Evolutionary conservation across 768 basidiomycete species (phyloP), one percentile per base, ranked within the genome.

Genomic region (Hysterangium stoloniferum): DNA sequence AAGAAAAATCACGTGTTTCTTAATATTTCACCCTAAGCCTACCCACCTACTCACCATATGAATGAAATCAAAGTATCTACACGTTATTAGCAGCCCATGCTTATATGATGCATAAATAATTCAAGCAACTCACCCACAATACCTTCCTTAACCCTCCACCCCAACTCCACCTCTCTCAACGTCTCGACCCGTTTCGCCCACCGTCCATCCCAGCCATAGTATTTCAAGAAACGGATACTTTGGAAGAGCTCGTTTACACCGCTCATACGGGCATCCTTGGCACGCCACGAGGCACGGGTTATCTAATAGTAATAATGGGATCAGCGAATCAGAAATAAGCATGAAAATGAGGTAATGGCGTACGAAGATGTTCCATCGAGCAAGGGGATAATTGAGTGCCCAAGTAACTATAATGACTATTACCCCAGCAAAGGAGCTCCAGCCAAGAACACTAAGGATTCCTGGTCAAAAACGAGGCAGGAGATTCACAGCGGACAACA

Each of bases 211-310:
- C 84, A 84, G 11, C 83, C 82, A 59, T 85, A 86, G 60, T 79
- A 84, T 60, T 86, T 86, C 52, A 86, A 64, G 60, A 84, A 84
- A 11, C 80, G 72, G 51, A 85, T 78, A 54, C 82, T 84, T 60
- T 85, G 82, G 57, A 89, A 73, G 1, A 89, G 68, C 59, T 89
- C 88, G 56, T 85, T 86, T 48, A 88, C 83, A 6, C 77, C 66
- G 52, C 71, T 77, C 77, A 88, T 86, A 22, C 86, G 68, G 17
- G 62, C 64, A 61, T 91, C 88, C 51, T 78, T 75, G 0, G 84
- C 80, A 58, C 74, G 77, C 76, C 76, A 80, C 12, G 73, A 74
- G 7, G 71, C 63, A 44, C 75, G 68, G 12, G 79, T 78, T 40
- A 84, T 68, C 78, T 82, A 59, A 36, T 37, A 31, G 24, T 31